phyloP scores from a whole-genome alignment of 2,329 filamentous ascomycete genomes.

The Talaromyces amestolkiae region DNA sequence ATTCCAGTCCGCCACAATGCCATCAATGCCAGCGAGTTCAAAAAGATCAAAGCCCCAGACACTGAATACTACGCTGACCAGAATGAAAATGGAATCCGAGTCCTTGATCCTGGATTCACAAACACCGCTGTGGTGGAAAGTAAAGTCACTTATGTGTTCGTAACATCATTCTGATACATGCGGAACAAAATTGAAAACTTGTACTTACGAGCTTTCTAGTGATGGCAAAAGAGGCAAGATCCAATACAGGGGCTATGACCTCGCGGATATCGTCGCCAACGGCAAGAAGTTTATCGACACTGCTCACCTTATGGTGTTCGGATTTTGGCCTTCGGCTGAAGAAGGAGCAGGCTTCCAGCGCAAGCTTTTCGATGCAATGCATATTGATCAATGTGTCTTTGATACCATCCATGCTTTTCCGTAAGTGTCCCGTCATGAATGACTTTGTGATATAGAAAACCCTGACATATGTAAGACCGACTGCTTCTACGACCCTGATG shows the following conservation, averaged over 20 bases:
- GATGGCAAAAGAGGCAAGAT: not conserved
- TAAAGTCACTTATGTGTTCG: not conserved
- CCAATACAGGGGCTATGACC: not conserved
- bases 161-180: not conserved
- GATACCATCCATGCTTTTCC: not conserved
- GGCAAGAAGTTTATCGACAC: not conserved
- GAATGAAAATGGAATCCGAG: not conserved
- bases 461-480: not conserved
- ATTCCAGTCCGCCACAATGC: not conserved
- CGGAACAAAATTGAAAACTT: not conserved
- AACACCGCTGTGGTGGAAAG: not conserved
- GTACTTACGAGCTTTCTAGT: not conserved
- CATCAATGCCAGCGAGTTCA: not conserved
- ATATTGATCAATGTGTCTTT: not conserved
- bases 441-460: not conserved
- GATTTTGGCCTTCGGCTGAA: not conserved
- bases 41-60: not conserved
- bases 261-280: not conserved
- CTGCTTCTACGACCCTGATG: not conserved
- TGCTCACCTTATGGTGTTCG: not conserved
- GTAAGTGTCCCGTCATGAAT: not conserved
- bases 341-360: not conserved
- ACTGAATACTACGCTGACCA: not conserved
- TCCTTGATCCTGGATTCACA: not conserved
- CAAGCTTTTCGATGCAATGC: not conserved